Evolutionary conservation across 129 eudicot species (phyloP).

Genomic region (Helianthus annuus): DNA sequence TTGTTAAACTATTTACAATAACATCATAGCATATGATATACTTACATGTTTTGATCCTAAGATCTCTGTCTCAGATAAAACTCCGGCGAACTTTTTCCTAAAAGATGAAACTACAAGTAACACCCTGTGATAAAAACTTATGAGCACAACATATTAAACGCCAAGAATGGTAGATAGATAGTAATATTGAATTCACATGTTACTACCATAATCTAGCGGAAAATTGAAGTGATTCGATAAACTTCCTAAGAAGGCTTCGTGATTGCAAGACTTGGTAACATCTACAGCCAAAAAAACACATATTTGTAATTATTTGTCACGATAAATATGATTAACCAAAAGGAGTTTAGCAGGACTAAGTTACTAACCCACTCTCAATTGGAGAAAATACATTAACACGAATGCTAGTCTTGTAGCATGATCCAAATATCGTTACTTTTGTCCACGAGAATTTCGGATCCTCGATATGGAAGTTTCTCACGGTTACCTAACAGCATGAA

Average conservation of each 20-base stretch:
- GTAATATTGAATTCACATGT: slow-evolving; percentile 10
- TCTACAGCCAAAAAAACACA: slow-evolving; percentile 40
- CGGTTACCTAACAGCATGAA: slow-evolving; percentile 53
- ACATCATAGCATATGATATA: not conserved
- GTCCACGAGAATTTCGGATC: slow-evolving; percentile 74
- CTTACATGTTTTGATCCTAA: slow-evolving; percentile 88
- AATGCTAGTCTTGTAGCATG: slow-evolving; percentile 76
- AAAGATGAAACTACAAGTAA: slow-evolving; percentile 65
- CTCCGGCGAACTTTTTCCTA: slow-evolving; percentile 67
- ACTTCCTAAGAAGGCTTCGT: slow-evolving; percentile 77
- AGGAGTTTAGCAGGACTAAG: slow-evolving; percentile 10
- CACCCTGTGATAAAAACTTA: slow-evolving; percentile 58
- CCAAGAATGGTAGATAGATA: slow-evolving; percentile 5
- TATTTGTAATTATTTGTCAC: not conserved
- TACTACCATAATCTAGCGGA: slow-evolving; percentile 80
- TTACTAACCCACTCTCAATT: slow-evolving; percentile 62
- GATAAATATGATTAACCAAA: not conserved
- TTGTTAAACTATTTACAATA: not conserved
- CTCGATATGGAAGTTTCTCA: slow-evolving; percentile 78
- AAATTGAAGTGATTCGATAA: slow-evolving; percentile 69
- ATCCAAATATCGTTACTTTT: slow-evolving; percentile 68
- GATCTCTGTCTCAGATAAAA: slow-evolving; percentile 67
- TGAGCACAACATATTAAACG: slow-evolving; percentile 11
- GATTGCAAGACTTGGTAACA: slow-evolving; percentile 47
- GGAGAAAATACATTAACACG: slow-evolving; percentile 75